Base-by-base conservation (phyloP, 202 grass and related monocot genomes). In the Zizania palustris region DNA sequence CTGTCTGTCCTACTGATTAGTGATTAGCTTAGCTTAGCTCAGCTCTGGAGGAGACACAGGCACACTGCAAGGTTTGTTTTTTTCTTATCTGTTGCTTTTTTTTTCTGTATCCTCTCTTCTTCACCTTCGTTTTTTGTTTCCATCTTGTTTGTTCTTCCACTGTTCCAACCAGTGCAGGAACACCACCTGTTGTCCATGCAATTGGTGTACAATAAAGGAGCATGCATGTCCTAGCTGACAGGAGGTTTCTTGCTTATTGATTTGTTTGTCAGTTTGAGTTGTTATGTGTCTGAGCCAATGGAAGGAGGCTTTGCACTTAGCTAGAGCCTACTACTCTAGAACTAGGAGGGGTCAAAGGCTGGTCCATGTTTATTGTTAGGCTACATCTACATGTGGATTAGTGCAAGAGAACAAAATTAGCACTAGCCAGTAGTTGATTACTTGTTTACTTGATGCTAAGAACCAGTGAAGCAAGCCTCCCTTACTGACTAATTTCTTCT, bases 51-150 rank as follows among this genome's bases (percentile, higher is more conserved):
- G 45, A 57, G 46, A 43, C 3, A 4, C 36, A 41, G 11, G 8
- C 33, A 20, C 49, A 78, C 51, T 73, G 37, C 61, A 49, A 82
- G 84, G 84, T 86, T 72, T 72, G 78, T 65, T 55, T 48, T 55
- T 48, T 41, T 20, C 7, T 63, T 9, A 28, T 37, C 9, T 16
- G 12, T 78, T 12, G 16, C n/a, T 14, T 2, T 36, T 58, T 14
- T 2, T 36, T 58, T 72, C 7, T 68, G 13, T 67, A 8, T 0
- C 72, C 37, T 83, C 69, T 60, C 45, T 64, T 66, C 33, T 74
- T 69, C 36, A 18, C 41, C 41, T 67, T 44, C 80, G 75, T 66
- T 82, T 82, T 65, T 76, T 88, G 34, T 65, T 63, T 53, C 45
- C 60, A 51, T n/a, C 35, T 36, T 64, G 59, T 65, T 84, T 74